Evolutionary conservation across 495 filamentous ascomycete species (phyloP), one percentile per base, ranked within the genome.

Genomic region (Copromyces sp.): DNA sequence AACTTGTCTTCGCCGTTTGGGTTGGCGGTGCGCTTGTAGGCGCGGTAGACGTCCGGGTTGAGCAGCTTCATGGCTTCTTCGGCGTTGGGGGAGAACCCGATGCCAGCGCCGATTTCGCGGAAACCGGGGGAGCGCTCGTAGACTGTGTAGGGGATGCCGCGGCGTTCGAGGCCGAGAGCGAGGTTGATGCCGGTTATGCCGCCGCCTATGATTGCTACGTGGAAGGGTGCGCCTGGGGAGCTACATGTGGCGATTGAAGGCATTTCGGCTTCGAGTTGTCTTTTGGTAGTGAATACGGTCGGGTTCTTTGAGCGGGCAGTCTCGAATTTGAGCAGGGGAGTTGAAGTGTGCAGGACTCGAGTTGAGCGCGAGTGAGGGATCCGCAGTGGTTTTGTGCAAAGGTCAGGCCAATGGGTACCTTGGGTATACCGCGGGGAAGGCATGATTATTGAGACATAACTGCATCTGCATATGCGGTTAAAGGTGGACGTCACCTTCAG

Each of bases 101-200:
- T 83, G 11, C 89, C 89, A 0, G 88, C 86, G 1, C 89, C 89
- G 59, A 90, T 85, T 75, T 89, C 89, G 14, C 81, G 79, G 77
- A 89, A 87, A 2, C 74, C 78, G 0, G 81, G 69, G 0, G 86
- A 82, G 3, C 86, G 85, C 79, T 91, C 89, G 75, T 89, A 90
- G 45, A 91, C 79, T 4, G 82, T 82, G 70, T 84, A 86, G 4
- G 75, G 72, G 32, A 90, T 75, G 2, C 77, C 74, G 74, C 87
- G 87, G n/a, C 81, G 81, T 71, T 86, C 82, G 9, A 90, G 83
- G 24, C 84, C 88, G 1, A 86, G 78, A 12, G 87, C 87, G 1
- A 91, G 83, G 70, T 81, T 81, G 39, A 90, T 81, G 24, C 89
- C 89, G 1, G 87, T 85, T 68, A 91, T 89, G 12, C 89, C 89